Evolutionary conservation across 768 basidiomycete genomes (phyloP).

Genomic region (Fibroporia radiculosa): DNA sequence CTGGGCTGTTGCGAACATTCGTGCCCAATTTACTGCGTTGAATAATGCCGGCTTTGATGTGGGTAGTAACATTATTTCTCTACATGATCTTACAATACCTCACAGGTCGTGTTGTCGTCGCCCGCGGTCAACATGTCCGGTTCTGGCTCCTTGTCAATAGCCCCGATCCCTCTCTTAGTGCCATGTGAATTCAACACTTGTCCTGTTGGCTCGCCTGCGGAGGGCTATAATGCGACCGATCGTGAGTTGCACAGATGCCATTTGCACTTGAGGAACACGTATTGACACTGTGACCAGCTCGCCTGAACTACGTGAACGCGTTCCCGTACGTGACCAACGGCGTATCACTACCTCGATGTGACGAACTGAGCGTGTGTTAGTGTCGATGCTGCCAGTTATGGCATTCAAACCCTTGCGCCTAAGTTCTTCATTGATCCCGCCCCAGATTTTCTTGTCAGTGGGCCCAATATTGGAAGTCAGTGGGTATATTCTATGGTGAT

Average conservation of each 20-base stretch:
- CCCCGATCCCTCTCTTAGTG: slow-evolving; percentile 23
- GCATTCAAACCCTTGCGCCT: slow-evolving; percentile 40
- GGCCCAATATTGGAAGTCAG: slow-evolving; percentile 30
- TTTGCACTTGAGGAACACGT: background rate
- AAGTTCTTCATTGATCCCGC: slow-evolving; percentile 25
- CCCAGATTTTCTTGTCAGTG: slow-evolving; percentile 39
- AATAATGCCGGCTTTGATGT: slow-evolving; percentile 32
- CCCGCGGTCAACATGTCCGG: slow-evolving; percentile 41
- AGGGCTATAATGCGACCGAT: slow-evolving; percentile 33
- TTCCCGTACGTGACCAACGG: slow-evolving; percentile 29
- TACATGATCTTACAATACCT: background rate
- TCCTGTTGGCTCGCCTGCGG: slow-evolving; percentile 32
- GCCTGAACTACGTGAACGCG: slow-evolving; percentile 36
- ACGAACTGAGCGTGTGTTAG: slow-evolving; percentile 3
- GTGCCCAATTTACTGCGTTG: slow-evolving; percentile 33
- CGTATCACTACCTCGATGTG: background rate
- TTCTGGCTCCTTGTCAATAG: slow-evolving; percentile 32
- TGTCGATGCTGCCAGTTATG: slow-evolving; percentile 25
- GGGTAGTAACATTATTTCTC: slow-evolving; percentile 5
- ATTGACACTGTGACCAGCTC: slow-evolving; percentile 20
- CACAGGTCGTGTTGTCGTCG: slow-evolving; percentile 38
- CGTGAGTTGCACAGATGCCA: slow-evolving; percentile 22
- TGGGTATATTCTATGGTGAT: background rate
- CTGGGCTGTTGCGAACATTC: slow-evolving; percentile 41
- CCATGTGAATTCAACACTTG: slow-evolving; percentile 39